A percentile compares a stretch with the other conserved stretches of the same genome.
Evolutionary conservation across 2,329 filamentous ascomycete genomes (phyloP).

Genomic region (Alternaria dauci): DNA sequence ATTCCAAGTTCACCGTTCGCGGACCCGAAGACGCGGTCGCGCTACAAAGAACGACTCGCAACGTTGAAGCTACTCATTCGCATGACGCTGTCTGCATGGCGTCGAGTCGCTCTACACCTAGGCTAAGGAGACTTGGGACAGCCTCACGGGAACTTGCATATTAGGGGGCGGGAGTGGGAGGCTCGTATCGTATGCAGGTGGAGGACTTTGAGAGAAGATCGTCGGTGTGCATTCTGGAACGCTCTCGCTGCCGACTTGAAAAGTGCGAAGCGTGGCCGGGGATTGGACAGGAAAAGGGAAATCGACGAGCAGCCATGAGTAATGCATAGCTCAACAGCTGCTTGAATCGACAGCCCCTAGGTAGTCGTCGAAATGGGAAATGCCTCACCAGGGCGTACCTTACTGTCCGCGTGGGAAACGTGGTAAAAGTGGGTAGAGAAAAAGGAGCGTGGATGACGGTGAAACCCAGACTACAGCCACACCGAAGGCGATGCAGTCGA

Average conservation of each 20-base stretch:
- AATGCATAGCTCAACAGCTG: neutral
- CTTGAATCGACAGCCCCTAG: neutral
- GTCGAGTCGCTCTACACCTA: neutral
- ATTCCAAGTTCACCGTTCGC: constrained; percentile 7
- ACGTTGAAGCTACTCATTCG: constrained; percentile 2
- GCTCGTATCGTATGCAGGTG: constrained; percentile 12
- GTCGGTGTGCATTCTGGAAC: neutral
- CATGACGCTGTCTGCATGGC: neutral
- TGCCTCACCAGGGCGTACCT: constrained; percentile 3
- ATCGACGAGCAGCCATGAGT: constrained; percentile 4
- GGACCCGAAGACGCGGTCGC: constrained; percentile 22
- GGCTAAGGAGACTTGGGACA: constrained; percentile 10
- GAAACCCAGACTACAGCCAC: constrained; percentile 4
- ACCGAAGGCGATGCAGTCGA: neutral
- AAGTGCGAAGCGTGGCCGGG: constrained; percentile 7
- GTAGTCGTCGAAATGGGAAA: too few relatives aligned
- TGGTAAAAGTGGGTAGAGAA: constrained; percentile 12
- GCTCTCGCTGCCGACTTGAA: constrained; percentile 1
- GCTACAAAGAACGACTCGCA: constrained; percentile 8
- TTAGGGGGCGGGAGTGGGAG: constrained; percentile 16
- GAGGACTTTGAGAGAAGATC: constrained; percentile 12
- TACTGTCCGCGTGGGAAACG: constrained; percentile 1
- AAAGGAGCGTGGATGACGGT: constrained; percentile 11
- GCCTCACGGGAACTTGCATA: constrained; percentile 17
- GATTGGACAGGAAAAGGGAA: neutral